Conservation (phyloP, 176 grass and related monocot species). For the Musa troglodytarum region DNA sequence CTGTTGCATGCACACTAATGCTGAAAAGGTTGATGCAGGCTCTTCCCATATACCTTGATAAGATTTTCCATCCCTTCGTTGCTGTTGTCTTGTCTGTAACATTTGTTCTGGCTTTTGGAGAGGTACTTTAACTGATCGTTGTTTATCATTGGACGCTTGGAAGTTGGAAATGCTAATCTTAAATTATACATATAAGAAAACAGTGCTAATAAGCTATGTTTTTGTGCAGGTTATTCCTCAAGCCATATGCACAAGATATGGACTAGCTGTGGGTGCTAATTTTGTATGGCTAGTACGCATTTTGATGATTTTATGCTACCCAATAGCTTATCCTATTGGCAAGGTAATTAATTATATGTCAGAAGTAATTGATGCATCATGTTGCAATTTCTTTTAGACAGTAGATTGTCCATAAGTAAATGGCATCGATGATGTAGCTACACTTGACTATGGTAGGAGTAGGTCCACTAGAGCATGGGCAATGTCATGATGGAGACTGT, state of each 20-base stretch:
- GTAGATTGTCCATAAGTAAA: too few species aligned
- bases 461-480: too few species aligned
- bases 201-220: slow-evolving; percentile 16
- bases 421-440: too few species aligned
- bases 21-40: slow-evolving; percentile 51
- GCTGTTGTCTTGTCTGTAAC: slow-evolving; percentile 97
- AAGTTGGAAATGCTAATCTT: background rate
- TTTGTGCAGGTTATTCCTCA: slow-evolving; percentile 84
- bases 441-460: too few species aligned
- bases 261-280: slow-evolving; percentile 96
- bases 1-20: slow-evolving; percentile 3
- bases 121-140: slow-evolving; percentile 39
- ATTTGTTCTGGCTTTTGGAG: slow-evolving; percentile 94
- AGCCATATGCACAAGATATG: slow-evolving; percentile 99
- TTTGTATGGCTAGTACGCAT: slow-evolving; percentile 95
- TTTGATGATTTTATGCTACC: slow-evolving; percentile 89
- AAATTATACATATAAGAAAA: slow-evolving; percentile 8
- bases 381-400: background rate
- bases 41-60: slow-evolving; percentile 96
- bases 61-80: slow-evolving; percentile 95
- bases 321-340: slow-evolving; percentile 92
- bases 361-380: background rate
- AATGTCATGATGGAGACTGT: too few species aligned
- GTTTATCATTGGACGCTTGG: slow-evolving; percentile 5
- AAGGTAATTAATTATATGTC: slow-evolving; percentile 46